A percentile compares a stretch with the other conserved stretches of the same genome.
Evolutionary conservation across 352 stramenopile genomes (phyloP).

Genomic region (Hyaloperonospora arabidopsidis): DNA sequence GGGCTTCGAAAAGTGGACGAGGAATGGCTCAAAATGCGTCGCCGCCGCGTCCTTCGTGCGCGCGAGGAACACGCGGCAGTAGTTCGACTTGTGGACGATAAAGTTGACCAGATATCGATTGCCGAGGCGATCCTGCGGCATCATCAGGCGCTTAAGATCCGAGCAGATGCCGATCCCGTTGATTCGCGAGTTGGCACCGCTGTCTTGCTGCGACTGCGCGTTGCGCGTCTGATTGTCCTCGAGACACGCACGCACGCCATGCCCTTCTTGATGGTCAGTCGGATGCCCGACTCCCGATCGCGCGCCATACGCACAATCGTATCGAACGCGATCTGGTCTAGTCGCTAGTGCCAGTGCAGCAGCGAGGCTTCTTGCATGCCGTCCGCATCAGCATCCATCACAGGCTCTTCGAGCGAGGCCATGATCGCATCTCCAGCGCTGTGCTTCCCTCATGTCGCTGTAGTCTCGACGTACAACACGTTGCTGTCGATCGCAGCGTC

Average conservation of each 20-base stretch:
- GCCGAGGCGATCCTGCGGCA: no score
- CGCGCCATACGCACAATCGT: neutral
- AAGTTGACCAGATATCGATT: neutral
- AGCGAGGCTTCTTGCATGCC: neutral
- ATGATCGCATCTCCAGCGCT: no score
- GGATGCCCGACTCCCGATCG: neutral
- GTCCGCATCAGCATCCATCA: no score
- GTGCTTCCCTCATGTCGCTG: no score
- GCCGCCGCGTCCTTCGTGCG: neutral
- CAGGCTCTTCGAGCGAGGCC: no score
- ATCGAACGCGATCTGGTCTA: neutral
- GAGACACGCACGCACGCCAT: neutral
- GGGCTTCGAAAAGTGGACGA: constrained; percentile 8
- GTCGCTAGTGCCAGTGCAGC: neutral
- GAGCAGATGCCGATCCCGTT: no score
- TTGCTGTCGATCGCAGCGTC: no score
- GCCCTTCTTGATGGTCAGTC: neutral
- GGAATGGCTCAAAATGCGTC: constrained; percentile 7
- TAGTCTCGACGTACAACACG: no score
- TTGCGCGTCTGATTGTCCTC: neutral
- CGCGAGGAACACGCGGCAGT: neutral
- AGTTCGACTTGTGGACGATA: neutral
- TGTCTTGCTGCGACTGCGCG: neutral
- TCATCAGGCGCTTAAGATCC: no score
- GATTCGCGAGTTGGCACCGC: neutral